Evolutionary conservation across 768 basidiomycete species (phyloP).

Genomic region (Auriscalpium vulgare): DNA sequence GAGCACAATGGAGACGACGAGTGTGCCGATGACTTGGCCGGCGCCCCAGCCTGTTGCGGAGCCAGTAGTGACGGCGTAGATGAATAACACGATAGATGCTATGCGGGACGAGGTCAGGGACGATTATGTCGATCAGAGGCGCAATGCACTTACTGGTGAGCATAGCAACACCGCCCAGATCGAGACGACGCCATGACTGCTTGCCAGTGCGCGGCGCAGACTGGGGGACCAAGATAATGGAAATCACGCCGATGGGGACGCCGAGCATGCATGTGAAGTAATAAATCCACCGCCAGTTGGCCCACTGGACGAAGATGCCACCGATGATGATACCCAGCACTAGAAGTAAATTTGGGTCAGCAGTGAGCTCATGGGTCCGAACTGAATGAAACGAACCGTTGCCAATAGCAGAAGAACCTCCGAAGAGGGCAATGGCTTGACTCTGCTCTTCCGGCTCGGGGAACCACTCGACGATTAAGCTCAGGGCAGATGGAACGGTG

Average conservation of each 20-base stretch:
- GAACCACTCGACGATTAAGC: constrained; percentile 38
- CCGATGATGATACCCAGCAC: constrained; percentile 25
- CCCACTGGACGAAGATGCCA: constrained; percentile 27
- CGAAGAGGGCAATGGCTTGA: constrained; percentile 29
- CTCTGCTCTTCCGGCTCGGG: constrained; percentile 34
- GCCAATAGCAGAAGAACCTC: not conserved
- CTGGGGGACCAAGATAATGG: constrained; percentile 22
- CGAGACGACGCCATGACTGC: constrained; percentile 20
- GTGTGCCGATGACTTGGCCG: constrained; percentile 32
- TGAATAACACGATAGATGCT: constrained; percentile 27
- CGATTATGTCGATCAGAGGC: not conserved
- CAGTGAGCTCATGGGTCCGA: not conserved
- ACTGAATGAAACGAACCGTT: not conserved
- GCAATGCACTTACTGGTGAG: constrained; percentile 19
- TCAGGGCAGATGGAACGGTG: constrained; percentile 34
- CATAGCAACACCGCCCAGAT: constrained; percentile 27
- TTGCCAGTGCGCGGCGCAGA: constrained; percentile 16
- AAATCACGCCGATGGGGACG: constrained; percentile 21
- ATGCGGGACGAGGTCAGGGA: not conserved
- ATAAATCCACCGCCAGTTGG: constrained; percentile 38
- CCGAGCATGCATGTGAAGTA: constrained; percentile 33
- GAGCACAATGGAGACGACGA: constrained; percentile 32
- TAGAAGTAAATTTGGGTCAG: not conserved
- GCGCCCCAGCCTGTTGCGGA: constrained; percentile 34
- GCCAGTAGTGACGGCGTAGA: constrained; percentile 30